Evolutionary conservation across 345 rosid species (phyloP), one percentile per base, ranked within the genome.

Genomic region (Populus ilicifolia): DNA sequence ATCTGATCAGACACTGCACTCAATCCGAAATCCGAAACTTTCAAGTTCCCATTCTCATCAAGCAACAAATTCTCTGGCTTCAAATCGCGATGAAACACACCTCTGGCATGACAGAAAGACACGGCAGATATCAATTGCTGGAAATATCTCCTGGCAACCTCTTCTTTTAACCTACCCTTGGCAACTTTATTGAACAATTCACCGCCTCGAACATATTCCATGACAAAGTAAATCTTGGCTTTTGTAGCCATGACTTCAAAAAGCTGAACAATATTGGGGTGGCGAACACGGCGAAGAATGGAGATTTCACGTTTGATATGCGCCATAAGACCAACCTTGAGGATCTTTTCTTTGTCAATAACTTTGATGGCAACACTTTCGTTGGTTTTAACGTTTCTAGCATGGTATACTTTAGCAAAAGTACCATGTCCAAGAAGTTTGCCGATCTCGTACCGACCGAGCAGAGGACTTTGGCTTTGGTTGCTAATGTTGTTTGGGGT

Each of bases 201-300:
- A 13, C 82, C 79, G 4, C 82, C 82, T 25, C 82, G 71, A 21
- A 80, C 82, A 30, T 75, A 75, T 54, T 80, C 82, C 79, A 80
- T 80, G 29, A 80, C 82, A 39, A 79, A 74, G 46, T 79, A 79
- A 74, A 79, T 79, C 82, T 79, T 79, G 54, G 82, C 78, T 46
- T 79, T 79, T 30, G 82, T 74, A 16, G 82, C 82, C 82, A 79
- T 79, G 70, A 79, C 82, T 54, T 79, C 82, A 14, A 79, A 74
- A 17, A 79, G 78, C 65, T 79, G 78, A 44, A 79, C 82, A 33
- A 79, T 74, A 41, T 79, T 69, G 2, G 82, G 82, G 65, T 79
- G 82, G 38, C 82, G 74, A 23, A 79, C 82, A 5, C 78, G 82
- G 39, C 78, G 75, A 21, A 74, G 82, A 66, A 79, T 79, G 25